Evolutionary conservation across 139 green algal genomes (phyloP).

Genomic region (Picochlorum sp.): DNA sequence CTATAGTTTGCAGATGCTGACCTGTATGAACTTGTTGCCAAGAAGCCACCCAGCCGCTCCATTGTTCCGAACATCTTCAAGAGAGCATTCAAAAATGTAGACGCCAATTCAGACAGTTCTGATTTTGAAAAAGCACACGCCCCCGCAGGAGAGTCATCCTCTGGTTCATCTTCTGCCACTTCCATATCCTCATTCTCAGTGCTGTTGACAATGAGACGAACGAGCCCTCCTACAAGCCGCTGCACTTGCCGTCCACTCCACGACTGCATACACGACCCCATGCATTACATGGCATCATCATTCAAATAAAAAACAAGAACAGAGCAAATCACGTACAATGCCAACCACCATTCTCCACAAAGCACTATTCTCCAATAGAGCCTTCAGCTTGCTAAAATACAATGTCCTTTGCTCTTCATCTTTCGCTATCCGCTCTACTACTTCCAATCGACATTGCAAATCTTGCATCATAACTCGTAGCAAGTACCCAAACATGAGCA

Average conservation of each 20-base stretch:
- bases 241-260: neutral
- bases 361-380: slow-evolving; percentile 17
- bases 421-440: slow-evolving; percentile 2
- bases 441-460: slow-evolving; percentile 5
- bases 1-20: neutral
- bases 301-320: too few species aligned
- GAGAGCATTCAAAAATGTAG: slow-evolving; percentile 18
- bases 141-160: slow-evolving; percentile 9
- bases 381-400: neutral
- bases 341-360: slow-evolving; percentile 18
- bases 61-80: slow-evolving; percentile 26
- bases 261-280: neutral
- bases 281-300: too few species aligned
- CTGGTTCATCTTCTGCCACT: slow-evolving; percentile 7
- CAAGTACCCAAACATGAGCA: slow-evolving; percentile 29
- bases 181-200: slow-evolving; percentile 10
- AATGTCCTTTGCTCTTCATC: neutral
- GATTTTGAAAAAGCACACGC: slow-evolving; percentile 18
- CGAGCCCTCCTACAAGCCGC: neutral
- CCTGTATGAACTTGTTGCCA: neutral
- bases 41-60: slow-evolving; percentile 22
- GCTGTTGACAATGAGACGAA: neutral
- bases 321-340: neutral
- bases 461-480: slow-evolving; percentile 20
- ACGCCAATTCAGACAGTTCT: slow-evolving; percentile 18